A percentile compares a stretch with the other conserved stretches of the same genome.
Conservation (phyloP, 2,329 filamentous ascomycete genomes). For the Keithomyces neogunnii region DNA sequence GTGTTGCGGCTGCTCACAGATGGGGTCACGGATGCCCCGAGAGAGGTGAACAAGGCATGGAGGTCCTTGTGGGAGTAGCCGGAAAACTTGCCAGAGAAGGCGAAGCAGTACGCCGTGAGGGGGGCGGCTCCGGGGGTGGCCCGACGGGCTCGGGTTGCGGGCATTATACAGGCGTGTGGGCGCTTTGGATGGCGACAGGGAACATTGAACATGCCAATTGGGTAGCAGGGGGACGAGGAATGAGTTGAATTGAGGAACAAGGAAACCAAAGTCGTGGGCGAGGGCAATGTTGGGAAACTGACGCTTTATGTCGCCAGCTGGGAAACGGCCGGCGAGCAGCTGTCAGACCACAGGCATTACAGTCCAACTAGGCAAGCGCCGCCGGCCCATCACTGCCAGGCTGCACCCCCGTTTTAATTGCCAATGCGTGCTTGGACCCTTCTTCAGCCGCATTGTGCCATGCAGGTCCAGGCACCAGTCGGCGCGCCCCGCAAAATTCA, state of each 20-base stretch:
- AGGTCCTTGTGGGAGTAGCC: slow-evolving; percentile 43
- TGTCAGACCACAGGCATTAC: neutral
- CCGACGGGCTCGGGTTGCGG: slow-evolving; percentile 5
- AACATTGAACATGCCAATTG: neutral
- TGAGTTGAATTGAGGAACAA: neutral
- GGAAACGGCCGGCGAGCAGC: neutral
- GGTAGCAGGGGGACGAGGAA: neutral
- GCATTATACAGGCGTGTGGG: neutral
- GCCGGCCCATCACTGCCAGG: neutral
- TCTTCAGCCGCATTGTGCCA: neutral
- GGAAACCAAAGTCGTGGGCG: neutral
- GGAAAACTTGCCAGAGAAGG: slow-evolving; percentile 52
- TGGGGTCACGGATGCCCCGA: slow-evolving; percentile 41
- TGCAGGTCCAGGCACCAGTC: neutral
- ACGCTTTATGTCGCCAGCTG: neutral
- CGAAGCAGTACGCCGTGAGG: slow-evolving; percentile 42
- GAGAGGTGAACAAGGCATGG: slow-evolving; percentile 33
- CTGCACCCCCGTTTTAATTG: too few species aligned
- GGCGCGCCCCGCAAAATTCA: neutral
- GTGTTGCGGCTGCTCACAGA: slow-evolving; percentile 42
- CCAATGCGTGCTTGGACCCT: neutral
- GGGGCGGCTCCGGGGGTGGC: slow-evolving; percentile 15
- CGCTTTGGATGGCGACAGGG: neutral
- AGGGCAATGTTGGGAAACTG: neutral
- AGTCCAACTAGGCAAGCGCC: neutral